Evolutionary conservation across 208 protist genomes (phyloP).

Genomic region (Angomonas ambiguus): DNA sequence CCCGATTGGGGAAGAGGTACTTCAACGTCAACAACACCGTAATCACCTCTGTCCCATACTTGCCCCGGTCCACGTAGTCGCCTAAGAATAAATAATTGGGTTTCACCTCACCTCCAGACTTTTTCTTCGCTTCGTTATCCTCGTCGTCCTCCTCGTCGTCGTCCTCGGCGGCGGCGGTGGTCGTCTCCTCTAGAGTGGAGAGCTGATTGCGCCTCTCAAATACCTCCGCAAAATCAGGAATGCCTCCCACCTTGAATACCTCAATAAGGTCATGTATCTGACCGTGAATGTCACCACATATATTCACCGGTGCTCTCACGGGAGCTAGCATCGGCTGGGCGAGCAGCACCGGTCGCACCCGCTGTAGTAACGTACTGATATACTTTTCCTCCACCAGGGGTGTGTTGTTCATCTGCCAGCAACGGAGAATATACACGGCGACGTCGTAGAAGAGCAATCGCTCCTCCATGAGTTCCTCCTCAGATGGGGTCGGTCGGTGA

Average conservation of each 20-base stretch:
- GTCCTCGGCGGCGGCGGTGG: not conserved
- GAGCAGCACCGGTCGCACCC: conserved; percentile 50
- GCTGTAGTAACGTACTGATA: conserved; percentile 45
- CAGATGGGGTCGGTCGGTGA: not conserved
- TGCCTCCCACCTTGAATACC: conserved; percentile 89
- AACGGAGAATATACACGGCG: not conserved
- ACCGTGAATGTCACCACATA: conserved; percentile 95
- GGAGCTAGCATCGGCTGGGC: conserved; percentile 76
- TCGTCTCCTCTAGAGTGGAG: not conserved
- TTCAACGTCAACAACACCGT: conserved; percentile 92
- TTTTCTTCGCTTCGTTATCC: not conserved
- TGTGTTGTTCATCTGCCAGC: not conserved
- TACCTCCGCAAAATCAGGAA: conserved; percentile 35
- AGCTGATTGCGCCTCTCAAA: not conserved
- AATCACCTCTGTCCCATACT: conserved; percentile 93
- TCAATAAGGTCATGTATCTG: conserved; percentile 96
- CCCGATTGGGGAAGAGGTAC: conserved; percentile 94
- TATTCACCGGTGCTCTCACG: conserved; percentile 70
- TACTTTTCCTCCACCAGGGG: conserved; percentile 44
- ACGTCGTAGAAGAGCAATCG: not conserved
- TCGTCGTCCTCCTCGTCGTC: not conserved
- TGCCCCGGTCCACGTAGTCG: conserved; percentile 98
- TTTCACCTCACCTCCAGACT: not conserved
- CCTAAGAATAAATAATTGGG: conserved; percentile 98
- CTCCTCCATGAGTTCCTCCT: not conserved